phyloP scores from a whole-genome alignment of 306 rosid genomes.

The Prunus dulcis region DNA sequence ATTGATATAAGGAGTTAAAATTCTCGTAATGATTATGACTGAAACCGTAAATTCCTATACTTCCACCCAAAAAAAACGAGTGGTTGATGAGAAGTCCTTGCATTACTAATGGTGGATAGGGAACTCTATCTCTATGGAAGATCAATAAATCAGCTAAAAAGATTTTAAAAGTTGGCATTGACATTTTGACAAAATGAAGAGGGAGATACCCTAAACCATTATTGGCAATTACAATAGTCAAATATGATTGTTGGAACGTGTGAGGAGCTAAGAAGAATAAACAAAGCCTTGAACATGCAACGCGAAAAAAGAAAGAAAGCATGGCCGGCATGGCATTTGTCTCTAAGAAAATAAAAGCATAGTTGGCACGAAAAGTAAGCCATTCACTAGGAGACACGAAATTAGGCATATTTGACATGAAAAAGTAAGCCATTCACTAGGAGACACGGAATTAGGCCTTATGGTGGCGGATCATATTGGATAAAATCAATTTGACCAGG shows the following conservation, averaged over 20 bases:
- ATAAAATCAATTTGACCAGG: neutral
- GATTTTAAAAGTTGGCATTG: neutral
- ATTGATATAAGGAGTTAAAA: neutral
- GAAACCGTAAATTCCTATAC: neutral
- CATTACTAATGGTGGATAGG: neutral
- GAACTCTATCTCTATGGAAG: neutral
- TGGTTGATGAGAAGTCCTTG: neutral
- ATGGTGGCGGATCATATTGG: constrained; percentile 1
- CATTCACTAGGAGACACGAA: neutral
- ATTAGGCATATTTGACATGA: neutral
- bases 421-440: neutral
- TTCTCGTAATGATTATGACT: neutral
- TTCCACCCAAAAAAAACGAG: neutral
- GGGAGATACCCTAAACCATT: neutral
- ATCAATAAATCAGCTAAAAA: neutral
- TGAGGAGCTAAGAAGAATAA: neutral
- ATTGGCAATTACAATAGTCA: neutral
- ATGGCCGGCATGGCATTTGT: neutral
- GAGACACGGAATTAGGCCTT: neutral
- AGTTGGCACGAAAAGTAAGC: neutral
- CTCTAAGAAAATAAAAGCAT: neutral
- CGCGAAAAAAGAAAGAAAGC: neutral
- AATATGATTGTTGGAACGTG: constrained; percentile 1
- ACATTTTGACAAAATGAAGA: neutral
- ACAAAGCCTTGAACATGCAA: neutral